A percentile compares a stretch with the other conserved stretches of the same genome.
Conservation (phyloP, 1,139 yeast genomes). For the Yamadazyma oceani region DNA sequence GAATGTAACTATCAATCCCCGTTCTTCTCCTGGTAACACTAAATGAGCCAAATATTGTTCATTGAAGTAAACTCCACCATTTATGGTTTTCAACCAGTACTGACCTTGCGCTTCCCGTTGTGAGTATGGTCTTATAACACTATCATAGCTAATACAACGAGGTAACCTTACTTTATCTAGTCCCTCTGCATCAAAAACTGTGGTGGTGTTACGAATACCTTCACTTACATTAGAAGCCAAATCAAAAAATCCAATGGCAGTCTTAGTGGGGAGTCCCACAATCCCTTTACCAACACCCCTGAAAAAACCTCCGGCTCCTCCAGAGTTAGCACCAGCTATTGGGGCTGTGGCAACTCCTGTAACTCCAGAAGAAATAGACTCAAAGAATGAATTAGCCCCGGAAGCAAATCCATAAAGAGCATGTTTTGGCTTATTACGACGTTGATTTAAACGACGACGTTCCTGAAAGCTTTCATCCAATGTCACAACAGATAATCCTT, state of each 20-base stretch:
- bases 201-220: slow-evolving; percentile 90
- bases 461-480: slow-evolving; percentile 86
- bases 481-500: slow-evolving; percentile 89
- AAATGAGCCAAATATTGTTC: slow-evolving; percentile 87
- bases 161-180: slow-evolving; percentile 83
- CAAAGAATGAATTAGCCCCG: slow-evolving; percentile 89
- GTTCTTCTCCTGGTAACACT: slow-evolving; percentile 75
- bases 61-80: slow-evolving; percentile 71
- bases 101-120: slow-evolving; percentile 92
- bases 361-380: slow-evolving; percentile 83
- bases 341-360: slow-evolving; percentile 92
- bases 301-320: slow-evolving; percentile 84
- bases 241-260: slow-evolving; percentile 94
- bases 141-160: slow-evolving; percentile 67
- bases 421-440: slow-evolving; percentile 80
- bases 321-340: slow-evolving; percentile 78
- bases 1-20: slow-evolving; percentile 75
- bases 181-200: slow-evolving; percentile 81
- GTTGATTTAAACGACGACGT: slow-evolving; percentile 67
- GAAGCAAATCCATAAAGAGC: slow-evolving; percentile 84
- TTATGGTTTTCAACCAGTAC: slow-evolving; percentile 80
- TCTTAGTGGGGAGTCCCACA: slow-evolving; percentile 92
- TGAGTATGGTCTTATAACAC: slow-evolving; percentile 72
- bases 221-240: slow-evolving; percentile 91
- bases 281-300: slow-evolving; percentile 94